Base-by-base conservation (phyloP, 2,329 filamentous ascomycete species). In the Xylaria sp. region DNA sequence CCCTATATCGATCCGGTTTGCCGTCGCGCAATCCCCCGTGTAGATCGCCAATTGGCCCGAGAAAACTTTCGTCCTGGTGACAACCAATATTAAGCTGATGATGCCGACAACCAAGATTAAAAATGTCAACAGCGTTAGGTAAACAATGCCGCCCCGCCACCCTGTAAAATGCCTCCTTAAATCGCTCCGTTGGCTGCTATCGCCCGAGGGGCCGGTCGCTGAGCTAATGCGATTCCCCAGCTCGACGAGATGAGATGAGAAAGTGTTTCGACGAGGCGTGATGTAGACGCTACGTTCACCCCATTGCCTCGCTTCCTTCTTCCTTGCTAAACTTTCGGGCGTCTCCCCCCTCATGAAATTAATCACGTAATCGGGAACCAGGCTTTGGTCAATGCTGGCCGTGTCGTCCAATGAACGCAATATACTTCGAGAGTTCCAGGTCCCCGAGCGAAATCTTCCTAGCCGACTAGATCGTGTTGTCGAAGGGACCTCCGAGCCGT, bases 301-400 rank as follows among this genome's bases (percentile, higher is more conserved):
- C 75, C 78, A 76, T 68, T 74, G 71, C 38, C 72, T 75, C 71
- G 78, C 79, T 66, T 80, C 79, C 68, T 82, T 81, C 72, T 83
- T 82, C 65, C 79, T 78, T 6, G 85, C 85, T 23, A 87, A 73
- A 36, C 81, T 83, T 75, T 87, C 85, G 15, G 86, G 85, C 1
- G 85, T 87, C 76, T 87, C 86, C 54, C 85, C 85, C 48, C 85
- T 82, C 69, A 88, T 80, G 74, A 84, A 88, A 75, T 86, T 84
- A 69, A 86, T 80, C 48, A 88, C 83, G 71, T 88, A 88, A 76
- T 88, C 86, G 9, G 86, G 86, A 17, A 88, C 81, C 38, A 87
- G 80, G 63, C 83, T 82, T 64, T 79, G 79, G 65, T 83, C 80
- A 33, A 83, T 78, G 65, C 77, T 79, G 26, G 72, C 73, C 4